These are phyloP conservation scores for Tetrastigma voinierianum DNA, from an alignment of 164 flowering plant species.

Conservation along the genomic window DNA sequence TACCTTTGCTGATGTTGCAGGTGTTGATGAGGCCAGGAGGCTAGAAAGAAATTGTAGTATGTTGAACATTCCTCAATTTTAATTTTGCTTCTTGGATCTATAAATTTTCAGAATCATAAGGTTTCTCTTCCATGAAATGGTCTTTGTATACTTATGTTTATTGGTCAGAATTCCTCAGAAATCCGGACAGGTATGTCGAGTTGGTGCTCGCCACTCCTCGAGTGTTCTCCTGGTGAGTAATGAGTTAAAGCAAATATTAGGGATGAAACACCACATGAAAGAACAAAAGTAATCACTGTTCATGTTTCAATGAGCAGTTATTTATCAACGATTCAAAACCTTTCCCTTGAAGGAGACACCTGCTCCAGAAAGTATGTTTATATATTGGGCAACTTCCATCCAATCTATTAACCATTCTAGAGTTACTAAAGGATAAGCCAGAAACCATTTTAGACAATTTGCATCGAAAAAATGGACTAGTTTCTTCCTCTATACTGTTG, in stretches of 20 bases:
- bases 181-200: conserved; percentile 80
- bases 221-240: conserved; percentile 98
- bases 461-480: too few species aligned
- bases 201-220: conserved; percentile 98
- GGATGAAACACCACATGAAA: background rate
- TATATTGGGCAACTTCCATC: background rate
- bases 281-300: background rate
- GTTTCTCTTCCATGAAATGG: conserved; percentile 3
- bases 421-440: too few species aligned
- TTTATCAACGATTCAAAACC: background rate
- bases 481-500: too few species aligned
- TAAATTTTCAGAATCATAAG: background rate
- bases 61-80: conserved; percentile 4
- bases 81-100: background rate
- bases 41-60: conserved; percentile 98
- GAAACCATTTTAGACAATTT: too few species aligned
- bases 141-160: conserved; percentile 22
- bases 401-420: background rate
- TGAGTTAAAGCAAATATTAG: background rate
- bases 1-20: conserved; percentile 97
- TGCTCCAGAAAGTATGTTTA: background rate
- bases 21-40: conserved; percentile 99
- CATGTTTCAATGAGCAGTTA: background rate
- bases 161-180: conserved; percentile 84
- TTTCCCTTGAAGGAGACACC: background rate